These are phyloP conservation scores for Coemansia sp. DNA, from an alignment of 192 early-diverging fungal genomes.

Conservation along the genomic window DNA sequence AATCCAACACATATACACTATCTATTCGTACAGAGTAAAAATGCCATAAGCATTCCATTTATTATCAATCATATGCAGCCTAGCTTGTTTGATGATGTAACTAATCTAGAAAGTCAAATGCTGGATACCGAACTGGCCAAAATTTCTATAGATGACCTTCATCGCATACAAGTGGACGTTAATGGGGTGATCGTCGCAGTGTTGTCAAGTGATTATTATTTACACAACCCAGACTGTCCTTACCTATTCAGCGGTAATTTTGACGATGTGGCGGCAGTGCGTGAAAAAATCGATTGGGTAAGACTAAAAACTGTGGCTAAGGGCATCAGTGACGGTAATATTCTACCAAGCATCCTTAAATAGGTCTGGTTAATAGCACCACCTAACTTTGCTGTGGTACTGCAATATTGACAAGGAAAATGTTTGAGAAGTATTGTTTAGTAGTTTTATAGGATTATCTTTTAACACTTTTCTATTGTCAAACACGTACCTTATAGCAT, in stretches of 20 bases:
- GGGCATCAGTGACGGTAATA: not conserved
- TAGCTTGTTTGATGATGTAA: not conserved
- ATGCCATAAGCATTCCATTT: not conserved
- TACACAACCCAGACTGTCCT: not conserved
- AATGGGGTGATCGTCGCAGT: not conserved
- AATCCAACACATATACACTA: not conserved
- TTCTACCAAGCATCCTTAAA: not conserved
- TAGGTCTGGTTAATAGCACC: not conserved
- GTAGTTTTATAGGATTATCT: too few species aligned
- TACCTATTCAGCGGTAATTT: not conserved
- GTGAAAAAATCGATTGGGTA: not conserved
- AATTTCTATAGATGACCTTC: not conserved
- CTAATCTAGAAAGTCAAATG: not conserved
- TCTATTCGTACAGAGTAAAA: not conserved
- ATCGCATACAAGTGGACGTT: not conserved
- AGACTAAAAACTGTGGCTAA: not conserved
- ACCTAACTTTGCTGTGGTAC: too few species aligned
- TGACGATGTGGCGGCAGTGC: not conserved
- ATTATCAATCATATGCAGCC: not conserved
- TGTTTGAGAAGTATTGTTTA: too few species aligned
- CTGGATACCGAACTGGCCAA: not conserved
- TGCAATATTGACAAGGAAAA: too few species aligned
- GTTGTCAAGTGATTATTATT: not conserved
- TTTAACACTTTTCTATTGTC: too few species aligned
- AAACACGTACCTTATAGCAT: too few species aligned